Evolutionary conservation across 805 yeast genomes (phyloP), one percentile per base, ranked within the genome.

Genomic region (Nakazawaea pomicola): DNA sequence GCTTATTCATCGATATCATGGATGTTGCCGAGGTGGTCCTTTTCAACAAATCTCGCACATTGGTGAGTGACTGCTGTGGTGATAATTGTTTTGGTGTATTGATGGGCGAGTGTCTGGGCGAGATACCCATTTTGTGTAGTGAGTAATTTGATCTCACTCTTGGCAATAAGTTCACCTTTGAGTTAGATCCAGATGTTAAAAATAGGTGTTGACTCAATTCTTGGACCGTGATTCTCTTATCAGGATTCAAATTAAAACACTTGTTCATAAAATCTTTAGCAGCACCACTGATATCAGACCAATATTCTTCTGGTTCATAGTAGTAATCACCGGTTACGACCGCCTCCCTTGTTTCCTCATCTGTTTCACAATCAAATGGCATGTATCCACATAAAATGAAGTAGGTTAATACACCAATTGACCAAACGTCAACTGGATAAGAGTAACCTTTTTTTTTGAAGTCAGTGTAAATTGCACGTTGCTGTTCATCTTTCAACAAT

Each of bases 351-450:
- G 83, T 80, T 47, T 85, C 91, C 31, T 83, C 93, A 60, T 93
- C 95, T 49, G 85, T 80, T 54, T 89, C 95, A 58, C 95, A 98
- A 54, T 88, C 80, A 55, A 85, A 85, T 0, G 95, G 95, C 9
- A 91, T 91, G 49, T 84, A 85, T 0, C 95, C 95, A 56, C 88
- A 83, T 15, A 85, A 62, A 53, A 91, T 82, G 3, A 84, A 88
- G 47, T 85, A 85, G 11, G 84, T 57, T 33, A 85, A 66, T 2
- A 84, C 91, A 3, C 93, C 95, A 8, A 83, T 73, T 54, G 87
- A 83, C 95, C 95, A 85, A 57, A 85, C 62, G 57, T 85, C 95
- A 6, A 81, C 88, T 29, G 83, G 76, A 24, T 82, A 80, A 24
- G 83, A 72, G 51, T 85, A 85, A 48, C 70, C 68, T 18, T 79